Base-by-base conservation (phyloP, 805 yeast genomes). In the Cyberlindnera lachancei region DNA sequence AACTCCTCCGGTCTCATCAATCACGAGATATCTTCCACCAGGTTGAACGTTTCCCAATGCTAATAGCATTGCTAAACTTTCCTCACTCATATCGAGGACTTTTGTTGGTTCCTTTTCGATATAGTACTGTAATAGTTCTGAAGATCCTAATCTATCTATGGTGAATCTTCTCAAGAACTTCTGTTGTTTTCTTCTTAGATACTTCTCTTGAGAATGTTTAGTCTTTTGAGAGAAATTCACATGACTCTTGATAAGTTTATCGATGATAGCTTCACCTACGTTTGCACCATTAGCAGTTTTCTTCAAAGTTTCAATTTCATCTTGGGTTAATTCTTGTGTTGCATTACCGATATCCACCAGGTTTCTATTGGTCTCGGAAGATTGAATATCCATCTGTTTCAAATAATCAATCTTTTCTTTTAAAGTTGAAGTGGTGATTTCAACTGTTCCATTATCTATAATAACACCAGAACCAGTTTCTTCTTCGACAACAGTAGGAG, bases 1-100 rank as follows among this genome's bases (percentile, higher is more conserved):
- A n/a, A 90, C 67, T 6, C 97, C 96, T 20, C 95, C 88, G n/a
- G 95, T 81, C 51, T 92, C 98, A 51, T 92, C 99, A 34, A 86
- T 67, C 4, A 90, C 79, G 15, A 92, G 61, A 50, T 92, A 92
- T 37, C 71, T 75, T 1, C 98, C 97, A 9, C 95, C 95, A 1
- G 95, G 87, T 49, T 78, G 75, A 21, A 92, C 72, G 51, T 90
- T 86, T 2, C 80, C 95, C 45, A 80, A 66, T 38, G 79, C 78
- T 59, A 92, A 59, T 48, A 86, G 59, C 56, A 82, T 61, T 0
- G 94, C 95, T 23, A 92, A 53, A 1, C 88, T 65, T 58, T 92
- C 98, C 37, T 79, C 79, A 45, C 94, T 83, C 68, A 92, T 61
- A 50, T 87, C 95, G 56, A 83, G 62, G 7, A 84, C 78, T 43